Conservation (phyloP, 257 asterid species). For the Lavandula angustifolia region DNA sequence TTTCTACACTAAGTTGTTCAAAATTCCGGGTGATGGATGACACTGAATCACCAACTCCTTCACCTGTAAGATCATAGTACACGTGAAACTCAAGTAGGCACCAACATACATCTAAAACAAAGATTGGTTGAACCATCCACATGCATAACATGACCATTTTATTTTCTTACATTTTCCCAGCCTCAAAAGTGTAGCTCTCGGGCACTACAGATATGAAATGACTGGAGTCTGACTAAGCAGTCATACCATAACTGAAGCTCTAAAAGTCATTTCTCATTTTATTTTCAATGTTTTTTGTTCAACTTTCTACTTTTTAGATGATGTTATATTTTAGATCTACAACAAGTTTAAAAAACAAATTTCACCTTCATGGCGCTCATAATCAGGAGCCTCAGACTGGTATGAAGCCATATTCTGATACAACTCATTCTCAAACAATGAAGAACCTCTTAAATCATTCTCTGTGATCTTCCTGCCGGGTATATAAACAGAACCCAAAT, state of each 20-base stretch:
- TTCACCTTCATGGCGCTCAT: conserved; percentile 58
- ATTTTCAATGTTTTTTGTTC: neutral
- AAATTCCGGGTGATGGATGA: conserved; percentile 59
- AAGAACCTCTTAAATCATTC: conserved; percentile 53
- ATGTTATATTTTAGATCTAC: neutral
- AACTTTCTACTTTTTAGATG: conserved; percentile 3
- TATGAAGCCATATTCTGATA: conserved; percentile 40
- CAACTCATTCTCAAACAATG: conserved; percentile 50
- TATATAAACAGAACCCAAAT: conserved; percentile 45
- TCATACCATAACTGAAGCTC: conserved; percentile 13
- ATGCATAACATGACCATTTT: neutral
- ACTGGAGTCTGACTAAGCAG: neutral
- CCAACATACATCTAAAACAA: conserved; percentile 18
- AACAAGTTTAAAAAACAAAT: conserved; percentile 9
- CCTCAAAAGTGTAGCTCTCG: neutral
- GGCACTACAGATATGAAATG: neutral
- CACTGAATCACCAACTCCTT: conserved; percentile 47
- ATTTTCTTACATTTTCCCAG: conserved; percentile 11
- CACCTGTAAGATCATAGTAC: conserved; percentile 51
- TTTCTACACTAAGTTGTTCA: conserved; percentile 54
- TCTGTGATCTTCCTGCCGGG: conserved; percentile 52
- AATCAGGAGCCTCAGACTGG: conserved; percentile 47
- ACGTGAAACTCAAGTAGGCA: conserved; percentile 7
- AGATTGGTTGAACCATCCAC: neutral
- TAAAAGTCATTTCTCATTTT: neutral